A percentile compares a stretch with the other conserved stretches of the same genome.
Evolutionary conservation across 1,284 basidiomycete genomes (phyloP).

Genomic region (Rhodotorula sp.): DNA sequence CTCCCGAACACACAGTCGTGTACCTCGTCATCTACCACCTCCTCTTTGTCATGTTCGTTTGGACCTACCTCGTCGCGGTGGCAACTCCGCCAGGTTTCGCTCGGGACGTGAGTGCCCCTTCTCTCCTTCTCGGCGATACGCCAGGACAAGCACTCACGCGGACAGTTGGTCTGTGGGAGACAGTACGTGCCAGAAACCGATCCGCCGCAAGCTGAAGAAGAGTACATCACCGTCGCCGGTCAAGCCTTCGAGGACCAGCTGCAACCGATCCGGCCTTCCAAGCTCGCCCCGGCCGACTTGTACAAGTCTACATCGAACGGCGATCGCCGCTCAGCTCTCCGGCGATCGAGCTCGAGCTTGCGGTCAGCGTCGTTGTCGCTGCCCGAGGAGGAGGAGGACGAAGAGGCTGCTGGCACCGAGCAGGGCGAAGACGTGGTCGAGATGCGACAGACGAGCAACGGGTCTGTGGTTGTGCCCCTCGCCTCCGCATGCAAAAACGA

Average conservation of each 20-base stretch:
- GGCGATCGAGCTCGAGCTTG: background rate
- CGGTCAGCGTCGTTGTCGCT: background rate
- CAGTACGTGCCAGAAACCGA: slow-evolving; percentile 37
- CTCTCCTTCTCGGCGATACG: background rate
- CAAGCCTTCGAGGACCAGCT: slow-evolving; percentile 10
- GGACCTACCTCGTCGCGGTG: slow-evolving; percentile 39
- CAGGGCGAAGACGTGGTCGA: background rate
- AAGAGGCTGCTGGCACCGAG: background rate
- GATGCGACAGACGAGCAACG: slow-evolving; percentile 6
- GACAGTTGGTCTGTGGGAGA: background rate
- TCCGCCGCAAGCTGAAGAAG: slow-evolving; percentile 29
- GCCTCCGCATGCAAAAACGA: background rate
- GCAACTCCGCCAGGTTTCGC: slow-evolving; percentile 41
- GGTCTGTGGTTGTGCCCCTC: background rate
- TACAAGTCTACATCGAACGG: background rate
- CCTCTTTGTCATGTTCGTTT: slow-evolving; percentile 42
- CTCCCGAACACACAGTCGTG: slow-evolving; percentile 21
- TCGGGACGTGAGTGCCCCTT: slow-evolving; percentile 33
- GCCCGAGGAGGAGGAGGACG: background rate
- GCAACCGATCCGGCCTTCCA: background rate
- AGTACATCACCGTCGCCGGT: slow-evolving; percentile 30
- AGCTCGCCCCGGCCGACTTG: slow-evolving; percentile 1
- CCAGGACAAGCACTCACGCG: background rate
- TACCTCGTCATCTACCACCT: slow-evolving; percentile 43
- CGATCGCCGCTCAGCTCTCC: too few relatives aligned